Conservation (phyloP, 768 basidiomycete species). For the Leucocoprinus sp. region DNA sequence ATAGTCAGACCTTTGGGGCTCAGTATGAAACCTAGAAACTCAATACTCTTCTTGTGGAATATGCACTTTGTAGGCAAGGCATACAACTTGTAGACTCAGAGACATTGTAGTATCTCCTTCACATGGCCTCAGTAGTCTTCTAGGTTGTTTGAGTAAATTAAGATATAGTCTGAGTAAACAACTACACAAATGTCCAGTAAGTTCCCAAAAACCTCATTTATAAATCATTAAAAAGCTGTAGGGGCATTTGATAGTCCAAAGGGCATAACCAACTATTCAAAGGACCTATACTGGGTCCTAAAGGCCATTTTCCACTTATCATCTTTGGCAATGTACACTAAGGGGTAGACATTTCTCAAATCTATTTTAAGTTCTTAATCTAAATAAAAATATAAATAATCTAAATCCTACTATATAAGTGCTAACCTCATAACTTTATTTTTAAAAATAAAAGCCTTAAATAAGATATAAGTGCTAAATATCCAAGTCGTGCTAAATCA, state of each 20-base stretch:
- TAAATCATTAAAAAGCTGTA: conserved; percentile 28
- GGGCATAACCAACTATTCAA: conserved; percentile 30
- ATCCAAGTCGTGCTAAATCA: too few relatives aligned
- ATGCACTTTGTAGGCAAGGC: conserved; percentile 26
- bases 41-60: conserved; percentile 22
- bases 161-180: conserved; percentile 31
- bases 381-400: too few relatives aligned
- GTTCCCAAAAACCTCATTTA: conserved; percentile 26
- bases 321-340: conserved; percentile 26
- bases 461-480: too few relatives aligned
- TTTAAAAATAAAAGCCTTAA: too few relatives aligned
- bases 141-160: conserved; percentile 25
- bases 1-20: conserved; percentile 20
- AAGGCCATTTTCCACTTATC: conserved; percentile 32
- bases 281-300: conserved; percentile 25
- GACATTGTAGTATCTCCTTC: conserved; percentile 22
- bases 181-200: conserved; percentile 23
- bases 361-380: too few relatives aligned
- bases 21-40: conserved; percentile 32
- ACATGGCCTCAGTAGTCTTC: conserved; percentile 22
- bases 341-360: conserved; percentile 26
- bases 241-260: conserved; percentile 27
- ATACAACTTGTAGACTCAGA: conserved; percentile 19
- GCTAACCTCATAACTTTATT: too few relatives aligned
- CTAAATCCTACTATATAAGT: too few relatives aligned